Evolutionary conservation across 176 grass and related monocot genomes (phyloP).

Genomic region (Avena eriantha): DNA sequence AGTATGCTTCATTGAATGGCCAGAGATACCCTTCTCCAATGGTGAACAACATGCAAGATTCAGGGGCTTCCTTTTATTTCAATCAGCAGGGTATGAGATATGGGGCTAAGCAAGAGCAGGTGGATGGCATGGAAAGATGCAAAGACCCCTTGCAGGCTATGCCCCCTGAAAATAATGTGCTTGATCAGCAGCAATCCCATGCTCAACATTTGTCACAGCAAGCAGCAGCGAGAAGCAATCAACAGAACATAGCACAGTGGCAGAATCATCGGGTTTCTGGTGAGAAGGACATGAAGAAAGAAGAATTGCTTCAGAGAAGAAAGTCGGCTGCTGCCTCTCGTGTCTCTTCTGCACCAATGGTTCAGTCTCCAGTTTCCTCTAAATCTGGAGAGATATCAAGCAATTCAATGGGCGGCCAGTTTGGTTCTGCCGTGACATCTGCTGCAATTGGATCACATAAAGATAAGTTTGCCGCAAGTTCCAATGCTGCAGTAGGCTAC

Average conservation of each 20-base stretch:
- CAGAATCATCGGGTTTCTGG: constrained; percentile 52
- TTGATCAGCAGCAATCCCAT: constrained; percentile 62
- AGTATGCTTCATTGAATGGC: constrained; percentile 63
- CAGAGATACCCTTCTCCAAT: constrained; percentile 74
- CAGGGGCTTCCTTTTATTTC: constrained; percentile 71
- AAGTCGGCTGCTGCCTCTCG: constrained; percentile 63
- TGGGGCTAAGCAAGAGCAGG: constrained; percentile 75
- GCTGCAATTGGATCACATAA: constrained; percentile 79
- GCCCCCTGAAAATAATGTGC: constrained; percentile 55
- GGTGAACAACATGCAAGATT: constrained; percentile 69
- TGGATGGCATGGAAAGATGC: constrained; percentile 63
- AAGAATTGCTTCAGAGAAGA: constrained; percentile 80
- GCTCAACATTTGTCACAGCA: constrained; percentile 62
- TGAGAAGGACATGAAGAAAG: constrained; percentile 84
- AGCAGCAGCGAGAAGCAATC: constrained; percentile 55
- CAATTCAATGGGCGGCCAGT: constrained; percentile 89
- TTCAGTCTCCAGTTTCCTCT: constrained; percentile 93
- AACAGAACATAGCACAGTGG: constrained; percentile 58
- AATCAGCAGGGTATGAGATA: constrained; percentile 72
- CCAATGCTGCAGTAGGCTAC: constrained; percentile 65
- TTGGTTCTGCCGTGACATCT: constrained; percentile 69
- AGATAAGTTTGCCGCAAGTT: constrained; percentile 79
- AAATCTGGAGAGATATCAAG: constrained; percentile 96
- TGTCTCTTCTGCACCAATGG: constrained; percentile 69
- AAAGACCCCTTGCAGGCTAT: constrained; percentile 64